phyloP scores from a whole-genome alignment of 768 basidiomycete genomes.

The Russula sp. region DNA sequence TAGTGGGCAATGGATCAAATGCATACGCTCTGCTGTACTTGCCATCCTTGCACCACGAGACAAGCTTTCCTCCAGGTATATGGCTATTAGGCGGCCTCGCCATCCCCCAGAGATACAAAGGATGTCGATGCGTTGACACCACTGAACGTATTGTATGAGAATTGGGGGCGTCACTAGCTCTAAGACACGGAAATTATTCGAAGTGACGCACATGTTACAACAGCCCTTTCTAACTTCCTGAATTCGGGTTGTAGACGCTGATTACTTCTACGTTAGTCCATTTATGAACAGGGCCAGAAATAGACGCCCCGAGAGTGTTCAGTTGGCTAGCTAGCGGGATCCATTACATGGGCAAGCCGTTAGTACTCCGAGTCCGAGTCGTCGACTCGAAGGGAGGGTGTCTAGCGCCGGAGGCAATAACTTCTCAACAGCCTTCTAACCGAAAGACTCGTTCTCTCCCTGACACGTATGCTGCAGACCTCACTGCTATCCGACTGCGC shows the following conservation, averaged over 20 bases:
- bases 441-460: no score
- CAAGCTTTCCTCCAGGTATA: conserved; percentile 55
- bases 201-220: conserved; percentile 40
- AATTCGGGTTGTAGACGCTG: conserved; percentile 52
- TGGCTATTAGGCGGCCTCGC: conserved; percentile 51
- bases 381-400: no score
- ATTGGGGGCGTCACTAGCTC: conserved; percentile 30
- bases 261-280: background rate
- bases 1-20: conserved; percentile 60
- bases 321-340: no score
- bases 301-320: no score
- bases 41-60: conserved; percentile 55
- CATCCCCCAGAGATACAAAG: conserved; percentile 71
- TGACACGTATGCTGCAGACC: no score
- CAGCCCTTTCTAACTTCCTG: conserved; percentile 50
- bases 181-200: background rate
- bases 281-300: background rate
- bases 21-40: conserved; percentile 58
- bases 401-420: no score
- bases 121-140: conserved; percentile 59
- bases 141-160: conserved; percentile 68
- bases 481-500: no score
- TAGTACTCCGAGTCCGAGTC: no score
- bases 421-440: no score
- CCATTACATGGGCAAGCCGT: no score